These are phyloP conservation scores for Pulveroboletus sp. DNA, from an alignment of 768 basidiomycete species.

Conservation along the genomic window DNA sequence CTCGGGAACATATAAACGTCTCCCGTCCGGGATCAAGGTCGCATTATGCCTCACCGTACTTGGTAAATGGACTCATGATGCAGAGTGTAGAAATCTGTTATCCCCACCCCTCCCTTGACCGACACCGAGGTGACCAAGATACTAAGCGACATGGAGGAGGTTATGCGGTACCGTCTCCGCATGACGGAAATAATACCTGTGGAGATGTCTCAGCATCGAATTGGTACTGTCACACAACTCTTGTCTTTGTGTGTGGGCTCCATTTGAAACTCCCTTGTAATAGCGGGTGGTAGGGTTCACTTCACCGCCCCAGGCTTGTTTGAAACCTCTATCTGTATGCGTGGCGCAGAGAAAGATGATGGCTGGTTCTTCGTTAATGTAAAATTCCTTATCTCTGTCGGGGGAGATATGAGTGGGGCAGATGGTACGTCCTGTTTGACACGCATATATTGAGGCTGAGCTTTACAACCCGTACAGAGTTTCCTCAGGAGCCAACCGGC, in stretches of 20 bases:
- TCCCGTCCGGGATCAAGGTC: conserved; percentile 83
- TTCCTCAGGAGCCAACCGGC: conserved; percentile 66
- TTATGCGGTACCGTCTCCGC: conserved; percentile 75
- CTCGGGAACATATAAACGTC: conserved; percentile 78
- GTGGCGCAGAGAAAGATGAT: conserved; percentile 64
- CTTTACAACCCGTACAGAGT: conserved; percentile 44
- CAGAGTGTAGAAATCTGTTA: conserved; percentile 57
- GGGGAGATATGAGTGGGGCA: conserved; percentile 68
- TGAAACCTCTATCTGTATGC: conserved; percentile 69
- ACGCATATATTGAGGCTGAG: neutral
- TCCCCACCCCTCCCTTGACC: conserved; percentile 64
- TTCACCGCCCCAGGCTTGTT: conserved; percentile 76
- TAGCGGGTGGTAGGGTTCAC: conserved; percentile 75
- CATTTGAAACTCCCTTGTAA: conserved; percentile 19
- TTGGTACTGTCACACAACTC: conserved; percentile 44
- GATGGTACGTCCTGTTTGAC: conserved; percentile 47
- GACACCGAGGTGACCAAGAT: conserved; percentile 66
- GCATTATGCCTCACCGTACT: conserved; percentile 13
- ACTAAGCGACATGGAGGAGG: conserved; percentile 69
- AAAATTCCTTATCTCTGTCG: conserved; percentile 70
- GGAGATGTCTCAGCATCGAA: conserved; percentile 71
- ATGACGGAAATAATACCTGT: conserved; percentile 78
- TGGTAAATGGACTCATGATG: conserved; percentile 19
- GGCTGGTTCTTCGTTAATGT: conserved; percentile 87
- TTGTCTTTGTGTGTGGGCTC: conserved; percentile 11